Base-by-base conservation (phyloP, 139 green algal genomes). In the Axilococcus clingmanii region DNA sequence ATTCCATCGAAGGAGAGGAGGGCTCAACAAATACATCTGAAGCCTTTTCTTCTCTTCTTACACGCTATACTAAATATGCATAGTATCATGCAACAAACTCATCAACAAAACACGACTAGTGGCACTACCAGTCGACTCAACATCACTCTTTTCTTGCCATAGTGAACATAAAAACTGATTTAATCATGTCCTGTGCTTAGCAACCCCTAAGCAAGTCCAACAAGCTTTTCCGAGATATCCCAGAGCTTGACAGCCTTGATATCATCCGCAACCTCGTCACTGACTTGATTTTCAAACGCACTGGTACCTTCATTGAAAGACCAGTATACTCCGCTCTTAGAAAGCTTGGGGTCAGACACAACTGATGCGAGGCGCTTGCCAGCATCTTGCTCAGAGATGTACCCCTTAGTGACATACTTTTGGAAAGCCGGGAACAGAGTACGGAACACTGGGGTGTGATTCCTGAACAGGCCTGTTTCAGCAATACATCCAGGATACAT, bases 401-500 rank as follows among this genome's bases (percentile, higher is more conserved):
- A 84, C 2, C 83, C 85, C 77, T 93, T 91, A 38, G 89, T 97
- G 37, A 97, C 64, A 57, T 93, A 89, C 81, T 97, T 96, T 63
- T 94, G 84, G 77, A 97, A 91, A 16, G 64, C 51, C 27, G 89
- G 89, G 79, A 97, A 97, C 23, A 95, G 67, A 9, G 57, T 88
- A 30, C 60, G 63, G 84, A 94, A 94, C 0, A 86, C 59, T 14
- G 33, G 23, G 42, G 64, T 59, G 68, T 97, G 83, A 59, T 89
- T 76, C 49, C 88, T 79, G 83, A 97, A 97, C 36, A 97, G 82
- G 6, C 74, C 77, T 0, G 88, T 94, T 63, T 93, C 82, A 0
- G 89, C 89, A 40, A 97, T 95, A 83, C 89, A 97, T 40, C 89
- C 89, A 8, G 89, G 89, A 81, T 97, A 97, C 29, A 97, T 76